Conservation (phyloP, 306 rosid genomes). For the Sindora glabra region DNA sequence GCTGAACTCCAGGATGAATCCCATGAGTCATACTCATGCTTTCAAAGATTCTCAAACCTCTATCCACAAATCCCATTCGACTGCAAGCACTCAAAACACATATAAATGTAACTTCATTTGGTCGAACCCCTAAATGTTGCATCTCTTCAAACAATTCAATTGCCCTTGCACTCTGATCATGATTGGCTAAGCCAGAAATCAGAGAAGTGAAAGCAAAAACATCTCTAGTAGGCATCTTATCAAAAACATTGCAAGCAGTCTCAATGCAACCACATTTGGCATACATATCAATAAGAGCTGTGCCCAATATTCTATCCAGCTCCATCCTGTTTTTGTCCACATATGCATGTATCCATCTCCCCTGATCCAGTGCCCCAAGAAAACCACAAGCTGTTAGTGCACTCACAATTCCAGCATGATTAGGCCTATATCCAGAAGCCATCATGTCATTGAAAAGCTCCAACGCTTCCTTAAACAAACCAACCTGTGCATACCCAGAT, state of each 20-base stretch:
- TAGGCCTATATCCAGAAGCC: conserved; percentile 25
- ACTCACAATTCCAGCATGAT: conserved; percentile 30
- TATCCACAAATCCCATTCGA: conserved; percentile 34
- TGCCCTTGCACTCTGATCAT: conserved; percentile 29
- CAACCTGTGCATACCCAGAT: conserved; percentile 35
- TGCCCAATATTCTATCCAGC: conserved; percentile 30
- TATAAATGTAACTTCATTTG: conserved; percentile 40
- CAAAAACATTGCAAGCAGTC: conserved; percentile 22
- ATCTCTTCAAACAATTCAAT: conserved; percentile 26
- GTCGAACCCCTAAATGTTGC: conserved; percentile 28
- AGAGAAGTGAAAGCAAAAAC: conserved; percentile 42
- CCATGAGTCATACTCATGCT: conserved; percentile 23
- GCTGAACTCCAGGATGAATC: conserved; percentile 30
- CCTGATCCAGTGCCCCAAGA: conserved; percentile 43
- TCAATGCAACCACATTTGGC: conserved; percentile 37
- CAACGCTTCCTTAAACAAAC: conserved; percentile 34
- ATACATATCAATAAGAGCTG: conserved; percentile 44
- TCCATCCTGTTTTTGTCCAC: conserved; percentile 20
- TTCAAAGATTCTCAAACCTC: conserved; percentile 29
- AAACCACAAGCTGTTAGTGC: conserved; percentile 38
- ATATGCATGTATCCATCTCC: conserved; percentile 46
- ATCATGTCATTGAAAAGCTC: conserved; percentile 38
- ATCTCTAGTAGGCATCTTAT: conserved; percentile 28
- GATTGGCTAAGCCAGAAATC: conserved; percentile 36
- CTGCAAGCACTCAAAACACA: conserved; percentile 45